Percentiles rank a stretch among this genome's conserved stretches.
Conservation (phyloP, 2,329 filamentous ascomycete genomes). For the Claviceps sp. region DNA sequence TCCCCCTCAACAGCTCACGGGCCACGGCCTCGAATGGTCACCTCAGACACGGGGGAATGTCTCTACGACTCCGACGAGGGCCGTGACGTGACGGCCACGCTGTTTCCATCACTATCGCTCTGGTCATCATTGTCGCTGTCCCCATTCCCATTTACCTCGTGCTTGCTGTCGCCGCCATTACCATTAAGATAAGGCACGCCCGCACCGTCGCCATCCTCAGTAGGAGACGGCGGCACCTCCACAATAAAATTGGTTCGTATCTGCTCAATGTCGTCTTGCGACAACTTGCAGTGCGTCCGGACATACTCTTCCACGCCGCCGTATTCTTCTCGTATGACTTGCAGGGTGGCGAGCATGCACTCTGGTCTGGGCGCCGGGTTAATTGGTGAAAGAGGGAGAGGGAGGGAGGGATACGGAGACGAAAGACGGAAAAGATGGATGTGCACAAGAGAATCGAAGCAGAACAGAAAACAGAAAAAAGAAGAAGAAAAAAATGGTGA, state of each 20-base stretch:
- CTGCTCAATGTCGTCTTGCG: constrained; percentile 36
- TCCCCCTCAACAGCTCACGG: too few relatives aligned
- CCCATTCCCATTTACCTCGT: too few relatives aligned
- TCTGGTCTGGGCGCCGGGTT: constrained; percentile 20
- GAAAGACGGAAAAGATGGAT: constrained; percentile 7
- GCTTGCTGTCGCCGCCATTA: not conserved
- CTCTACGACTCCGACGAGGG: too few relatives aligned
- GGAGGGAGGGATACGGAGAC: not conserved
- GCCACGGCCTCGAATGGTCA: too few relatives aligned
- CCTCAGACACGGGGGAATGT: too few relatives aligned
- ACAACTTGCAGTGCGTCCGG: constrained; percentile 41
- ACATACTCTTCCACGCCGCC: constrained; percentile 54
- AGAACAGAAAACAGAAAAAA: not conserved
- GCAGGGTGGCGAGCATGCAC: constrained; percentile 33
- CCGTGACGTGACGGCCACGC: too few relatives aligned
- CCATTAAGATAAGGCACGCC: too few relatives aligned
- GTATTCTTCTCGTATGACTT: constrained; percentile 44
- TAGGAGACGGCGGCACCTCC: constrained; percentile 8
- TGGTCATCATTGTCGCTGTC: too few relatives aligned
- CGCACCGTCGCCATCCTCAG: not conserved
- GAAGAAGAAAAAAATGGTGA: not conserved
- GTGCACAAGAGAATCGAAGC: not conserved
- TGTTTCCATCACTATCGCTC: too few relatives aligned
- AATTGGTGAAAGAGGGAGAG: too few relatives aligned
- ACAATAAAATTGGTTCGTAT: constrained; percentile 37